Conservation (phyloP, 768 basidiomycete genomes). For the Pleurotus citrinopileatus region DNA sequence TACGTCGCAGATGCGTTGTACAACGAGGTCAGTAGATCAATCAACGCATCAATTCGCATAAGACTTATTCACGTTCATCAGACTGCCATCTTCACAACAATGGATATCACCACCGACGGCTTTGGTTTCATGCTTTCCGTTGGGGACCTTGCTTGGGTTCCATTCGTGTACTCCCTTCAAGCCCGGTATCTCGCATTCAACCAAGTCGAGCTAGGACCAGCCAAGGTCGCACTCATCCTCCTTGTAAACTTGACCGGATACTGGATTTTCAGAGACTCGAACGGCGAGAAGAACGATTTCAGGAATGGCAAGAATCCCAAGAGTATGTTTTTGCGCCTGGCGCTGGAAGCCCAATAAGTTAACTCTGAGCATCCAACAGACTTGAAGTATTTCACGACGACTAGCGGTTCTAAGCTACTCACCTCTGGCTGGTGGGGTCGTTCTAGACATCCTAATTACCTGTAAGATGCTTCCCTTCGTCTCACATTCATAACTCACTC, state of each 20-base stretch:
- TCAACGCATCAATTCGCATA: not conserved
- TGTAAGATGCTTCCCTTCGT: constrained; percentile 42
- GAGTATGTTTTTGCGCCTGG: constrained; percentile 44
- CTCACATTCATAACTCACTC: not conserved
- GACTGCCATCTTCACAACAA: constrained; percentile 88
- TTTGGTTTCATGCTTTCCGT: constrained; percentile 98
- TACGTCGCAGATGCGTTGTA: constrained; percentile 87
- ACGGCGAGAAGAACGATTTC: constrained; percentile 95
- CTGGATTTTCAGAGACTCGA: constrained; percentile 87
- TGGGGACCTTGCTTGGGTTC: constrained; percentile 92
- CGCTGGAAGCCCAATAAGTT: not conserved
- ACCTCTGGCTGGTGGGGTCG: constrained; percentile 98
- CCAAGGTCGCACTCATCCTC: constrained; percentile 56
- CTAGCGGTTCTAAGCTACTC: constrained; percentile 84
- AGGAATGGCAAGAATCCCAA: constrained; percentile 92
- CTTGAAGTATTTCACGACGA: constrained; percentile 74
- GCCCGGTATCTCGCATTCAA: constrained; percentile 93
- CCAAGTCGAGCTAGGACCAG: constrained; percentile 71
- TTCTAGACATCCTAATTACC: constrained; percentile 90
- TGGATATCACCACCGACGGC: constrained; percentile 97
- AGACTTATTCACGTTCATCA: constrained; percentile 24
- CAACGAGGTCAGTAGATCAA: constrained; percentile 78
- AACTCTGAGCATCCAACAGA: constrained; percentile 39
- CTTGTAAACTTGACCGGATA: constrained; percentile 71
- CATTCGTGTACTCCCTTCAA: constrained; percentile 91